phyloP scores from a whole-genome alignment of 331 rosid genomes.

The Spiraea crenata region DNA sequence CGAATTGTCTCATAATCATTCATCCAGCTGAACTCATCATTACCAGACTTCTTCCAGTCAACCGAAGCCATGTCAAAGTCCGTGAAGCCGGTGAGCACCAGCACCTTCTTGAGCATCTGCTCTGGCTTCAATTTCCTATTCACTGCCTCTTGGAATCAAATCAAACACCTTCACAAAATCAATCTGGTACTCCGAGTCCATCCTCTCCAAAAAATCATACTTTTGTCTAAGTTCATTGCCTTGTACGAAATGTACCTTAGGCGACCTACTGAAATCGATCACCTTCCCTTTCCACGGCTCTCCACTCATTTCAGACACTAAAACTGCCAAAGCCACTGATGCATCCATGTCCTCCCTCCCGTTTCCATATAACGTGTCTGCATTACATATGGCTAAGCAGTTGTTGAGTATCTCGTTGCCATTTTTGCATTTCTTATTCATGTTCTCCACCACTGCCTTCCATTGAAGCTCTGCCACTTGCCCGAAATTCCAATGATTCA shows the following conservation, averaged over 20 bases:
- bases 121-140: not conserved
- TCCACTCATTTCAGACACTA: not conserved
- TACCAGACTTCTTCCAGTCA: no score
- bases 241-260: not conserved
- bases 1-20: constrained; percentile 29
- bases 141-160: not conserved
- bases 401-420: not conserved
- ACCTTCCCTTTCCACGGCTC: constrained; percentile 1
- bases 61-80: no score
- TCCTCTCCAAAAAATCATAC: not conserved
- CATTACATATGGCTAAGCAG: not conserved
- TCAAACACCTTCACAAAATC: not conserved
- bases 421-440: not conserved
- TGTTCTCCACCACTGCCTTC: not conserved
- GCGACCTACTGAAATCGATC: not conserved
- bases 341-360: not conserved
- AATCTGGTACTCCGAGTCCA: not conserved
- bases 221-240: not conserved
- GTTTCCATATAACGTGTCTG: no score
- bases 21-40: constrained; percentile 21
- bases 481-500: not conserved
- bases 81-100: constrained; percentile 39
- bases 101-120: not conserved
- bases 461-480: not conserved
- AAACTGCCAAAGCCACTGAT: not conserved